phyloP scores from a whole-genome alignment of 2,329 filamentous ascomycete species.

The Fusarium sulawesiense region DNA sequence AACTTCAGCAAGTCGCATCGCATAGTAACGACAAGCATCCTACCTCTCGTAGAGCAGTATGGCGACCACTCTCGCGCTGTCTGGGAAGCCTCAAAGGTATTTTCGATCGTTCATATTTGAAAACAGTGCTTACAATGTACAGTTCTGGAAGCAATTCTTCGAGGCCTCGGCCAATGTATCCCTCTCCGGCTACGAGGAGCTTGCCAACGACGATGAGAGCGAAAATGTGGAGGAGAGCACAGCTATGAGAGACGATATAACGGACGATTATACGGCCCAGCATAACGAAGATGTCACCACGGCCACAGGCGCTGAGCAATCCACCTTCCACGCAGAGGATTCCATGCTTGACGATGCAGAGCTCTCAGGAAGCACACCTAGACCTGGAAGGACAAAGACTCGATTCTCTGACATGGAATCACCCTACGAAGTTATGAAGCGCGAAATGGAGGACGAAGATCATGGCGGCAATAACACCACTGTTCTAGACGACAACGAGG shows the following conservation, averaged over 20 bases:
- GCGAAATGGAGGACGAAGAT: slow-evolving; percentile 68
- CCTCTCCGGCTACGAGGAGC: slow-evolving; percentile 91
- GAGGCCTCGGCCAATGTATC: slow-evolving; percentile 98
- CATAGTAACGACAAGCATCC: slow-evolving; percentile 92
- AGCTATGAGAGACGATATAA: slow-evolving; percentile 67
- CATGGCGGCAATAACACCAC: slow-evolving; percentile 55
- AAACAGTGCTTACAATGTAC: slow-evolving; percentile 12
- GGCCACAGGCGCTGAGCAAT: slow-evolving; percentile 50
- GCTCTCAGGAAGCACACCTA: slow-evolving; percentile 75
- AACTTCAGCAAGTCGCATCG: slow-evolving; percentile 98
- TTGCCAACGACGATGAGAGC: slow-evolving; percentile 73
- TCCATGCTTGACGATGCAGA: slow-evolving; percentile 75
- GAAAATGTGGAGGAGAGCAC: slow-evolving; percentile 63
- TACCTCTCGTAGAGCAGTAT: slow-evolving; percentile 95
- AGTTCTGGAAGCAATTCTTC: slow-evolving; percentile 99
- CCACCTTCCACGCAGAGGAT: slow-evolving; percentile 63
- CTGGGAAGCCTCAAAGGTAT: slow-evolving; percentile 95
- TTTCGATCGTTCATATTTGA: rapidly evolving
- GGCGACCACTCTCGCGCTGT: slow-evolving; percentile 92
- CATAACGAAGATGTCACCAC: slow-evolving; percentile 53
- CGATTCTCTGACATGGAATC: slow-evolving; percentile 76
- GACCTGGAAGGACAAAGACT: slow-evolving; percentile 63
- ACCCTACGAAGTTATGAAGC: slow-evolving; percentile 79
- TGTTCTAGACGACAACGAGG: slow-evolving; percentile 54
- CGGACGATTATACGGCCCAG: slow-evolving; percentile 60